These are phyloP conservation scores for Rhodamnia argentea DNA, from an alignment of 345 rosid species.

Conservation along the genomic window DNA sequence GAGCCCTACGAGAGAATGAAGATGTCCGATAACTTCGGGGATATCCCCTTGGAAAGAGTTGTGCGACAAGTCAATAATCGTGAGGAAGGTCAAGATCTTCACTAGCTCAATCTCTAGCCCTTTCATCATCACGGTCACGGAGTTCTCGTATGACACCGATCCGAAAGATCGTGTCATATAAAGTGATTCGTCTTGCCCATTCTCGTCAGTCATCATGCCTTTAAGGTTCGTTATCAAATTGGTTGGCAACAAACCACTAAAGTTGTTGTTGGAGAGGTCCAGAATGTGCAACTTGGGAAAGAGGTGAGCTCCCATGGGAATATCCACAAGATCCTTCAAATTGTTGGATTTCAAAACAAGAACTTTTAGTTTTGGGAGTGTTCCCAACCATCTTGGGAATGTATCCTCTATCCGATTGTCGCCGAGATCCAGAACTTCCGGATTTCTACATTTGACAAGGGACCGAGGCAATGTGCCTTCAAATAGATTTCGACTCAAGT, in stretches of 20 bases:
- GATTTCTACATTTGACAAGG: neutral
- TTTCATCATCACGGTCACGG: rapidly evolving
- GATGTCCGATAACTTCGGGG: rapidly evolving
- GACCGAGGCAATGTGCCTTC: neutral
- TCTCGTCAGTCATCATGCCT: neutral
- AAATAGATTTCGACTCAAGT: neutral
- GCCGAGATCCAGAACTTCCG: neutral
- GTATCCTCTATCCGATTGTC: neutral
- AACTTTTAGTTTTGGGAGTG: neutral
- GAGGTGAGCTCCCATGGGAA: neutral
- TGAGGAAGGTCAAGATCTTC: neutral
- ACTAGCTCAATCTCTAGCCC: neutral
- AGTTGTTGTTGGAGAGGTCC: neutral
- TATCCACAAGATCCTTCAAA: neutral
- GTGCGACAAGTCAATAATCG: neutral
- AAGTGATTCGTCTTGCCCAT: neutral
- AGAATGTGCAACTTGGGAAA: neutral
- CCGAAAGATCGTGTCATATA: rapidly evolving
- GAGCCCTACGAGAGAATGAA: neutral
- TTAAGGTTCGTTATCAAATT: neutral
- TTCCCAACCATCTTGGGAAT: neutral
- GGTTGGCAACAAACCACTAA: neutral
- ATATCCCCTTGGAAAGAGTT: neutral
- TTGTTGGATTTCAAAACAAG: neutral
- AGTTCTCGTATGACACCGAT: no score